Evolutionary conservation across 1,139 yeast species (phyloP), one percentile per base, ranked within the genome.

Genomic region (Yamadazyma sp.): DNA sequence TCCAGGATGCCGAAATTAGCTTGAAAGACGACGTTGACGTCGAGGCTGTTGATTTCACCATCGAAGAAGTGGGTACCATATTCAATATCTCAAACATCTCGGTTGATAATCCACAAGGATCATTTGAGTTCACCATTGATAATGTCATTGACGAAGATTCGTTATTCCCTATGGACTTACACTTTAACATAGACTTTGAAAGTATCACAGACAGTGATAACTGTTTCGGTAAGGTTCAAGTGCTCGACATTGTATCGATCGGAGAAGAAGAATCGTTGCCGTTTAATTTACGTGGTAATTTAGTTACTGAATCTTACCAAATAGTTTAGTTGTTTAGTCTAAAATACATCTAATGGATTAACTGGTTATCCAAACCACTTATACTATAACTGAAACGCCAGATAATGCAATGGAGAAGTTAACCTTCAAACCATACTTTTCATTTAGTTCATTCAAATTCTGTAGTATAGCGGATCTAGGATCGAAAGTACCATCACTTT

Each of bases 121-220:
- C 89, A 29, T 82, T 92, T 60, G 95, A 87, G 58, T 83, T 90
- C 57, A 62, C 82, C 11, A 79, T 89, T 43, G 18, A 23, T 9
- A 35, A 35, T 29, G 34, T 38, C 11, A 84, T 82, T 47, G 81
- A 78, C 44, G 97, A 92, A 61, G 96, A 89, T 46, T 76, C 82
- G 15, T 72, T 92, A 54, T 90, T 89, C 86, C 98, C 98, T 46
- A 80, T 92, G 74, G 79, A 79, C 50, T 76, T 87, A 29, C 62
- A 66, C 39, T 81, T 82, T 58, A 65, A 64, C 33, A 41, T 60
- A 27, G 51, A 52, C 29, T 61, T 59, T 40, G 56, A 60, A n/a
- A 61, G 59, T 17, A 64, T 64, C 17, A 64, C 67, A 24, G 74
- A 70, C 41, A 52, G 59, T 32, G 75, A 69, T 38, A 51, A 53